These are phyloP conservation scores for Carex kokanica DNA, from an alignment of 176 grass and related monocot genomes.

Conservation along the genomic window DNA sequence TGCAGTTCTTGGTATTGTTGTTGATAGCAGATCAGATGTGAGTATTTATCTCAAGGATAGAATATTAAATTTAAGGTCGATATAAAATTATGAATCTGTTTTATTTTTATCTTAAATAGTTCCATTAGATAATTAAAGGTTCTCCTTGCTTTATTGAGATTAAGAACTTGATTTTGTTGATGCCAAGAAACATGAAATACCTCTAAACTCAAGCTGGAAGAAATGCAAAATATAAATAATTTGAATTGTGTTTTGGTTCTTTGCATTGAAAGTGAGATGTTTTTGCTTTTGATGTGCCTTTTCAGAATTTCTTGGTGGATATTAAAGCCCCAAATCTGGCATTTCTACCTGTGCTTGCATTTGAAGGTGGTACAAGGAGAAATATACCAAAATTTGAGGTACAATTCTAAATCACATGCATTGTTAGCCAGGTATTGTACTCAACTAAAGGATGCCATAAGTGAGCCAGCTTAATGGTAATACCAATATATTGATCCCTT, in stretches of 20 bases:
- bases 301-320: constrained; percentile 91
- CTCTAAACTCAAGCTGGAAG: not conserved
- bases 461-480: not conserved
- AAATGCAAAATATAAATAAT: not conserved
- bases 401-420: constrained; percentile 18
- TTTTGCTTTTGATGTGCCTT: constrained; percentile 21
- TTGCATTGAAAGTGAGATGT: not conserved
- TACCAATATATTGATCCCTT: not conserved
- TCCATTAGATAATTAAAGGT: not conserved
- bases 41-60: constrained; percentile 37
- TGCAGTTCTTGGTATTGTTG: constrained; percentile 72
- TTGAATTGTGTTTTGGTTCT: constrained; percentile 22
- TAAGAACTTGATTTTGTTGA: not conserved
- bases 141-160: not conserved
- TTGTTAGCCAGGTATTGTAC: not conserved
- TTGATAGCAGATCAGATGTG: constrained; percentile 86
- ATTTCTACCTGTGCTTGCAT: constrained; percentile 73
- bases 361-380: constrained; percentile 92
- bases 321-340: constrained; percentile 81
- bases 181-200: not conserved
- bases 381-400: constrained; percentile 98
- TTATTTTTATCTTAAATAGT: not conserved
- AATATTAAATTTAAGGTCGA: constrained; percentile 11
- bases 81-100: not conserved
- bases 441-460: not conserved